A percentile compares a stretch with the other conserved stretches of the same genome.
Evolutionary conservation across 805 yeast genomes (phyloP).

Genomic region (Geotrichum ghanense): DNA sequence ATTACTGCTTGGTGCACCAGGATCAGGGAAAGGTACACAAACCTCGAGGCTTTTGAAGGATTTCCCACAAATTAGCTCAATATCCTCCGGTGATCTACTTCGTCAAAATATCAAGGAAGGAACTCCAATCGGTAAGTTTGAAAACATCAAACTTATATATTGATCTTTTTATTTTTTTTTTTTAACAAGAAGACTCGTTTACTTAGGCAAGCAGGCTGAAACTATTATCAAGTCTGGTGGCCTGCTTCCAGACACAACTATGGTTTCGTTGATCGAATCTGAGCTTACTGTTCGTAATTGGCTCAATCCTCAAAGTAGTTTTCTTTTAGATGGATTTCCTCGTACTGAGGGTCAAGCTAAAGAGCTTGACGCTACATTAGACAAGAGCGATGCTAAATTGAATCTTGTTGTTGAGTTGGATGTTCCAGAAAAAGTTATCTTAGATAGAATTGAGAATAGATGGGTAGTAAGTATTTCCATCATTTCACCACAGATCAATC

Average conservation of each 20-base stretch:
- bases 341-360: conserved; percentile 66
- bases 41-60: conserved; percentile 50
- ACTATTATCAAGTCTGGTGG: conserved; percentile 48
- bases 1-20: conserved; percentile 84
- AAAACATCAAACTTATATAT: conserved; percentile 1
- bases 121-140: conserved; percentile 40
- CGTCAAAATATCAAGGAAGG: conserved; percentile 50
- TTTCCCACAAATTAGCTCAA: conserved; percentile 41
- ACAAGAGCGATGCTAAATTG: conserved; percentile 30
- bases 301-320: conserved; percentile 36
- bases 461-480: conserved; percentile 39
- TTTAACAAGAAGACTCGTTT: no score
- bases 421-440: conserved; percentile 76
- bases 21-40: conserved; percentile 90
- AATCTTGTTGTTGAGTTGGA: conserved; percentile 77
- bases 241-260: conserved; percentile 60
- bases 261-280: conserved; percentile 45
- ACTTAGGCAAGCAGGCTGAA: conserved; percentile 36
- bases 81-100: conserved; percentile 79
- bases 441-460: conserved; percentile 72
- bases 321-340: conserved; percentile 91
- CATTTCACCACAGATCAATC: neutral
- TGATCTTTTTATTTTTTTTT: conserved; percentile 1
- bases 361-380: conserved; percentile 36
- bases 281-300: conserved; percentile 36